Conservation (phyloP, 306 rosid genomes). For the Quercus gilva region DNA sequence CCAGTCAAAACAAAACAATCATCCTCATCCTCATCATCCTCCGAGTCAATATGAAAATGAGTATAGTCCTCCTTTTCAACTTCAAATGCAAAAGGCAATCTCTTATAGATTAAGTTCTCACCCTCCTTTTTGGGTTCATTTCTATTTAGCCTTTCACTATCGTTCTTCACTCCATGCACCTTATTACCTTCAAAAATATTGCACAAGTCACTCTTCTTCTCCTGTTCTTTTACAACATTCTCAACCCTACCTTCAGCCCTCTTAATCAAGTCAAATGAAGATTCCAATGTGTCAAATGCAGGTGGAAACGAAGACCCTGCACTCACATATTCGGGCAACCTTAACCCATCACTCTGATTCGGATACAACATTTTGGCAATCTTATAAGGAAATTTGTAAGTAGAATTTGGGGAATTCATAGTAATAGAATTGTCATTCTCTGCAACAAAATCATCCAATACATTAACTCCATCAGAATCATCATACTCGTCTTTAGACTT, state of each 20-base stretch:
- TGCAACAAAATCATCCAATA: constrained; percentile 25
- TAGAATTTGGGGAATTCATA: constrained; percentile 43
- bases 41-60: not conserved
- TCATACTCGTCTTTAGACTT: constrained; percentile 20
- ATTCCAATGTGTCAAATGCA: too few relatives aligned
- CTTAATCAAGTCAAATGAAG: constrained; percentile 7
- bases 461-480: constrained; percentile 27
- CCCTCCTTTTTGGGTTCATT: constrained; percentile 15
- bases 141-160: not conserved
- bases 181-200: not conserved
- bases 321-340: not conserved
- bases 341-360: constrained; percentile 79
- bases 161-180: not conserved
- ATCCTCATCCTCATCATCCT: constrained; percentile 25
- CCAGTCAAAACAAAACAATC: constrained; percentile 34
- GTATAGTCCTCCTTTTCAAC: not conserved
- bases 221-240: not conserved
- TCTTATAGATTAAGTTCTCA: constrained; percentile 1
- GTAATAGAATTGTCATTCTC: constrained; percentile 43
- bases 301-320: too few relatives aligned
- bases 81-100: constrained; percentile 3
- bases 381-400: constrained; percentile 56
- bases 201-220: not conserved
- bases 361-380: constrained; percentile 71
- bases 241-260: constrained; percentile 7